These are phyloP conservation scores for Penicillium simplicissimum DNA, from an alignment of 495 filamentous ascomycete genomes.

Conservation along the genomic window DNA sequence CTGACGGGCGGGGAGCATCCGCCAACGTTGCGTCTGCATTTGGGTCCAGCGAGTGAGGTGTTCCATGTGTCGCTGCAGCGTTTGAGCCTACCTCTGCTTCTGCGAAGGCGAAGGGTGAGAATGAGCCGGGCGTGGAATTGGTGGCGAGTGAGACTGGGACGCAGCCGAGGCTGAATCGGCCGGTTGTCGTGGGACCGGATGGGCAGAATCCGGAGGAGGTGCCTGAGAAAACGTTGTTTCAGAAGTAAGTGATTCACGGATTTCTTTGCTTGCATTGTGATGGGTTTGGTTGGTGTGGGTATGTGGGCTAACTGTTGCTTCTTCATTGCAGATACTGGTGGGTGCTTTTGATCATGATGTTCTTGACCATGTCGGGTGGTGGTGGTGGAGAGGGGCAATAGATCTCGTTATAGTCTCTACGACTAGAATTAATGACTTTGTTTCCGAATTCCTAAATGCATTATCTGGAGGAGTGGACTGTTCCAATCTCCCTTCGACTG, in stretches of 20 bases:
- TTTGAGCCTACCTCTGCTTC: slow-evolving; percentile 5
- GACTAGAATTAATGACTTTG: background rate
- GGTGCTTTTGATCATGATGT: slow-evolving; percentile 44
- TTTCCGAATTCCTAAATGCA: background rate
- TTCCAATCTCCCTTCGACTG: background rate
- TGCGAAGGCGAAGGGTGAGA: background rate
- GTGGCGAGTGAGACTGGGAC: slow-evolving; percentile 31
- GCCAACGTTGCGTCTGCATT: slow-evolving; percentile 39
- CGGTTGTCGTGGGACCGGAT: slow-evolving; percentile 42
- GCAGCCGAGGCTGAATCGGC: slow-evolving; percentile 44
- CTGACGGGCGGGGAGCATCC: slow-evolving; percentile 23
- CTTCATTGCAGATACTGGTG: slow-evolving; percentile 45
- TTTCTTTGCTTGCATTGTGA: background rate
- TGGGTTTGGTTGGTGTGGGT: background rate
- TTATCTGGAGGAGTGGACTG: background rate
- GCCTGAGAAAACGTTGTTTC: slow-evolving; percentile 47
- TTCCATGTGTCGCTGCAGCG: slow-evolving; percentile 39
- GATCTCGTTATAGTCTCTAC: background rate
- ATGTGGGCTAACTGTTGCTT: background rate
- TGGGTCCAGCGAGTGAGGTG: slow-evolving; percentile 35
- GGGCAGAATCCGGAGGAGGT: slow-evolving; percentile 38
- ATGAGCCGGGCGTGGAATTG: slow-evolving; percentile 30
- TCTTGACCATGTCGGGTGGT: slow-evolving; percentile 46
- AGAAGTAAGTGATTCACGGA: slow-evolving; percentile 39
- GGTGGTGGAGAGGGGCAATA: slow-evolving; percentile 27